A percentile compares a stretch with the other conserved stretches of the same genome.
These are phyloP conservation scores for Amanita inopinata DNA, from an alignment of 768 basidiomycete genomes.

Conservation along the genomic window DNA sequence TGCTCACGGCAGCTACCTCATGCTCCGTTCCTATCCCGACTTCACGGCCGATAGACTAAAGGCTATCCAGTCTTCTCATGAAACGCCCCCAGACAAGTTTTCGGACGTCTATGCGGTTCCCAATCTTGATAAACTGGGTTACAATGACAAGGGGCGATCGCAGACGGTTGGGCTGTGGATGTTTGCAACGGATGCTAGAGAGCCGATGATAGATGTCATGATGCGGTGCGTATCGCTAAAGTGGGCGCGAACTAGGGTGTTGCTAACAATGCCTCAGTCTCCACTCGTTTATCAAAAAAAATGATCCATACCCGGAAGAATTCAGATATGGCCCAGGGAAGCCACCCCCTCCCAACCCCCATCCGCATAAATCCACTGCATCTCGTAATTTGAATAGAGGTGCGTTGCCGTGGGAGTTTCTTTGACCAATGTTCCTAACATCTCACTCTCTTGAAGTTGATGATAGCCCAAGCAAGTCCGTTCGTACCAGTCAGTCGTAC, in stretches of 20 bases:
- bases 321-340: conserved; percentile 60
- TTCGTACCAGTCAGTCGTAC: background rate
- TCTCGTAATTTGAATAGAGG: conserved; percentile 13
- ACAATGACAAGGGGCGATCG: conserved; percentile 44
- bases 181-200: conserved; percentile 56
- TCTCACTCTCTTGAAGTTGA: background rate
- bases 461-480: conserved; percentile 2
- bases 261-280: conserved; percentile 32
- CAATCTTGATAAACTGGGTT: conserved; percentile 31
- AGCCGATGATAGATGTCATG: conserved; percentile 65
- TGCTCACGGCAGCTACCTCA: conserved; percentile 52
- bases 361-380: conserved; percentile 19
- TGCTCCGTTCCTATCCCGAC: conserved; percentile 66
- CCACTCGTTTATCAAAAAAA: conserved; percentile 56
- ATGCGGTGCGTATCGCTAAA: conserved; percentile 51
- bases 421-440: background rate
- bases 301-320: conserved; percentile 61
- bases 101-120: conserved; percentile 39
- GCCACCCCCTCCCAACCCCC: conserved; percentile 49
- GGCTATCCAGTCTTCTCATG: conserved; percentile 21
- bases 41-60: conserved; percentile 45
- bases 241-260: too few relatives aligned
- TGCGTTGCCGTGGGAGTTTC: background rate
- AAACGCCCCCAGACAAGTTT: conserved; percentile 31
- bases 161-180: conserved; percentile 70